phyloP scores from a whole-genome alignment of 176 grass and related monocot species.

The Triticum turgidum region DNA sequence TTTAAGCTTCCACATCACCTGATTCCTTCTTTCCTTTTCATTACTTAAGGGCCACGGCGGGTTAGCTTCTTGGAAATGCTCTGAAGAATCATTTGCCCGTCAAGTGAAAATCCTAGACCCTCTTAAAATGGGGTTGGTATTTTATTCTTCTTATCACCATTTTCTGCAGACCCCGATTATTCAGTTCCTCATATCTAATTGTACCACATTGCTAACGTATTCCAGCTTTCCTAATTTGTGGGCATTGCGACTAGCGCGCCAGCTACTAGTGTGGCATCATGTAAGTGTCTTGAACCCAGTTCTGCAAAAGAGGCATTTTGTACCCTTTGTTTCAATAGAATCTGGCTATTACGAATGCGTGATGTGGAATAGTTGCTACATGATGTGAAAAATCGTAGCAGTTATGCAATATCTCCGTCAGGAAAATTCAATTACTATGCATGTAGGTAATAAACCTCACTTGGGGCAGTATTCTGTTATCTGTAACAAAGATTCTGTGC shows the following conservation, averaged over 20 bases:
- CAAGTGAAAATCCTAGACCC: conserved; percentile 96
- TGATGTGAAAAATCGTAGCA: background rate
- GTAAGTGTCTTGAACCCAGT: conserved; percentile 55
- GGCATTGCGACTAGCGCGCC: conserved; percentile 82
- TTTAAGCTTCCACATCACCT: conserved; percentile 6
- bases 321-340: background rate
- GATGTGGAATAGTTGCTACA: background rate
- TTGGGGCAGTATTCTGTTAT: background rate
- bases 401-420: background rate
- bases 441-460: background rate
- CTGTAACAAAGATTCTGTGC: background rate
- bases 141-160: conserved; percentile 23
- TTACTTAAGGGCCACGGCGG: conserved; percentile 49
- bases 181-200: conserved; percentile 32
- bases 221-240: conserved; percentile 82
- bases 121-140: conserved; percentile 74
- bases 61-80: conserved; percentile 96
- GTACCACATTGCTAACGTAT: background rate
- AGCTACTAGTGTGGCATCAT: conserved; percentile 90
- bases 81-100: conserved; percentile 90
- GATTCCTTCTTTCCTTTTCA: conserved; percentile 11
- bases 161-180: background rate
- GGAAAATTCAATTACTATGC: background rate
- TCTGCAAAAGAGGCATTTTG: background rate
- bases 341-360: background rate